Conservation (phyloP, 73 alveolate genomes). For the Paramecium primaurelia region DNA sequence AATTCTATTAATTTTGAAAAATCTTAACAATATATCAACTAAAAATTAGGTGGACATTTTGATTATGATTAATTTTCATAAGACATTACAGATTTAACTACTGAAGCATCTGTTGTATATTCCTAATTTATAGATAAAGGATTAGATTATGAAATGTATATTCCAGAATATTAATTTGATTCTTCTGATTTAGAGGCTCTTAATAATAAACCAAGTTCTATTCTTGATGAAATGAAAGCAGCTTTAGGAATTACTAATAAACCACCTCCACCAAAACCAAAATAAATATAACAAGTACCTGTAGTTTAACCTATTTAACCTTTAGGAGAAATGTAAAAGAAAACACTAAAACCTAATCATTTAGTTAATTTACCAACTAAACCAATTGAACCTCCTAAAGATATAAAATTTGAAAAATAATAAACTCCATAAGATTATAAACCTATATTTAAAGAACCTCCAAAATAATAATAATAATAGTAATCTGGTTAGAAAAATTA, state of each 20-base stretch:
- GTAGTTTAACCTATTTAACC: neutral
- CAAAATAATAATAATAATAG: neutral
- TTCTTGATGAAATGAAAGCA: conserved; percentile 34
- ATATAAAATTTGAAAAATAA: conserved; percentile 24
- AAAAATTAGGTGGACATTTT: conserved; percentile 21
- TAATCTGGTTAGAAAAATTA: neutral
- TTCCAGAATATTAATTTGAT: conserved; percentile 18
- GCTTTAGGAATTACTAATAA: neutral
- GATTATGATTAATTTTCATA: neutral
- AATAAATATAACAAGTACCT: neutral
- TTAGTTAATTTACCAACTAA: neutral
- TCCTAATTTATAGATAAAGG: neutral
- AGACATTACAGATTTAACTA: neutral
- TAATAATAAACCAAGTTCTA: conserved; percentile 8
- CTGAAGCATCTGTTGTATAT: neutral
- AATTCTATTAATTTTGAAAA: neutral
- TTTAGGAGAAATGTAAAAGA: neutral
- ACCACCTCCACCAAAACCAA: neutral
- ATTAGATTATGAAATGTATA: neutral
- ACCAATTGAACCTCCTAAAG: conserved; percentile 43
- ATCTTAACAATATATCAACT: neutral
- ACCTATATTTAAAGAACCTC: neutral
- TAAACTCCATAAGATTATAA: neutral
- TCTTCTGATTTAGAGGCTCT: neutral
- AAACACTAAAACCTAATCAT: conserved; percentile 25